These are phyloP conservation scores for Malus hybrid DNA, from an alignment of 331 rosid species.

Conservation along the genomic window DNA sequence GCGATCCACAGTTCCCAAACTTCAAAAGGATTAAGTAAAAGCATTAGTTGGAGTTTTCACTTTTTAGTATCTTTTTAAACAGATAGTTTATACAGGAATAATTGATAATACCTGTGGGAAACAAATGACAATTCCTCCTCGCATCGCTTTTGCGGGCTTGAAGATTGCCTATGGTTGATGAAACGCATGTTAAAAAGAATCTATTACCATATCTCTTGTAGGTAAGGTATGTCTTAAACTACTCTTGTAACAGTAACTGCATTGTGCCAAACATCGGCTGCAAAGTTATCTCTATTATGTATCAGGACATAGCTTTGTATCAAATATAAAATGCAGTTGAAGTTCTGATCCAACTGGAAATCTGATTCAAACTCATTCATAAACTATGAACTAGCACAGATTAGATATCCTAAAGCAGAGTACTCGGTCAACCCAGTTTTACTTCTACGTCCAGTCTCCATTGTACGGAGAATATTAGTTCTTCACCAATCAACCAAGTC, in stretches of 20 bases:
- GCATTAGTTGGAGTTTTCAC: conserved; percentile 4
- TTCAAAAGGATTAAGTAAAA: conserved; percentile 20
- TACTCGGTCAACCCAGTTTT: background rate
- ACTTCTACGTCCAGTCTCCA: background rate
- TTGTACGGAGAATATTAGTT: too few species aligned
- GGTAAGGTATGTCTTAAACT: background rate
- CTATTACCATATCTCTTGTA: conserved; percentile 1
- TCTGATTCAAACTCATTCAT: background rate
- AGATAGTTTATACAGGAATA: background rate
- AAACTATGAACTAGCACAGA: background rate
- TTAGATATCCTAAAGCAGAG: background rate
- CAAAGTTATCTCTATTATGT: background rate
- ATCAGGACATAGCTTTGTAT: background rate
- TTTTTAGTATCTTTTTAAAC: background rate
- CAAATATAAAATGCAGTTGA: background rate
- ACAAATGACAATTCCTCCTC: conserved; percentile 89
- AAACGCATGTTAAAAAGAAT: conserved; percentile 1
- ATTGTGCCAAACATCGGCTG: background rate
- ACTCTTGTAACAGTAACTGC: background rate
- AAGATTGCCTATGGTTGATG: conserved; percentile 43
- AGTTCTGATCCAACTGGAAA: background rate
- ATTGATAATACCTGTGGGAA: conserved; percentile 68
- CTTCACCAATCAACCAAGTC: background rate
- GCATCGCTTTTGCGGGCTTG: conserved; percentile 66
- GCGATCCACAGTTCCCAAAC: conserved; percentile 84